Evolutionary conservation across 1,284 basidiomycete genomes (phyloP), one percentile per base, ranked within the genome.

Genomic region (Kwoniella shivajii): DNA sequence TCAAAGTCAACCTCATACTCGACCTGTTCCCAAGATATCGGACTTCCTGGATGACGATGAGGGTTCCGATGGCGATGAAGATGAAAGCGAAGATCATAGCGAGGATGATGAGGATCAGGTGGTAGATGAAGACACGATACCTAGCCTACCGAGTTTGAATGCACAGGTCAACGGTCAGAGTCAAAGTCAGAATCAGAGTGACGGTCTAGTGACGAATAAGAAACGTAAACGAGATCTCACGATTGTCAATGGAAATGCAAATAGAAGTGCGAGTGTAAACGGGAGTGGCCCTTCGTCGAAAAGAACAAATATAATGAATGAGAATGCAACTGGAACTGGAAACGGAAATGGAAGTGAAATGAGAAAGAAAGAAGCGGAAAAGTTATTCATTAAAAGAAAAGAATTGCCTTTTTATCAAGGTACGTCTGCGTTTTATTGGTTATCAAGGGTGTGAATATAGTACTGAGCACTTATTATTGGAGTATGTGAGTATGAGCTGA

Each of bases 361-460:
- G 50, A 61, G 63, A 27, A 61, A 56, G 49, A 67, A 66, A 11
- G 60, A 65, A 50, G 75, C 77, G 0, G 61, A 66, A 24, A 65
- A 67, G 34, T 63, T 92, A 16, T 82, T 86, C 59, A 81, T 84
- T 62, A 86, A 86, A 56, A 82, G 89, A 30, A 81, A 80, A 63
- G 81, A 86, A 53, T 82, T 93, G 49, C 90, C 90, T 4, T 91
- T 93, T 65, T 88, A 87, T 43, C 82, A 83, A 78, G 89, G 88
- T 87, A 54, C 56, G 80, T 72, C 10, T 10, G 42, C 18, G 5
- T 48, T 3, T 33, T 2, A 18, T 16, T 10, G 30, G 6, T 13
- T 2, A 24, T 20, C 16, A 43, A 29, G 31, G 18, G 44, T 26
- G 26, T 30, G n/a, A n/a, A n/a, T n/a, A n/a, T n/a, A n/a, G n/a